A percentile compares a stretch with the other conserved stretches of the same genome.
Conservation (phyloP, 2,329 filamentous ascomycete species). For the Dactylellina leptospora region DNA sequence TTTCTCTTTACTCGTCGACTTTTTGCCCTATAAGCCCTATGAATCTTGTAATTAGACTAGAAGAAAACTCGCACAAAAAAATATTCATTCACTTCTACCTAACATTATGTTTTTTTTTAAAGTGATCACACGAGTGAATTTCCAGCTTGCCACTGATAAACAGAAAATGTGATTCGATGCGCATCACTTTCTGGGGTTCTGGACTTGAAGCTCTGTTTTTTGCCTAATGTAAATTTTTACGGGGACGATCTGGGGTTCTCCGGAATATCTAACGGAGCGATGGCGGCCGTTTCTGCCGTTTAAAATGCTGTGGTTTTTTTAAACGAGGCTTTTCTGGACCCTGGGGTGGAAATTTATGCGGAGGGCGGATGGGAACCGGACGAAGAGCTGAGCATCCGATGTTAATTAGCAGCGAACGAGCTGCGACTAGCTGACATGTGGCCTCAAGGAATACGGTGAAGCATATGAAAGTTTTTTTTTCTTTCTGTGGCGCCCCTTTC, state of each 20-base stretch:
- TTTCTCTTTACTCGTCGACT: background rate
- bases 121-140: conserved; percentile 22
- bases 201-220: conserved; percentile 17
- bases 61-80: conserved; percentile 48
- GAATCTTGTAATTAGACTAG: conserved; percentile 53
- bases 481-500: background rate
- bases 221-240: conserved; percentile 39
- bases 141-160: background rate
- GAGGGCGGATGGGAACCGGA: conserved; percentile 25
- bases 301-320: conserved; percentile 3
- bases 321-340: conserved; percentile 23
- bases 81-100: conserved; percentile 18
- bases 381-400: conserved; percentile 12
- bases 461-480: background rate
- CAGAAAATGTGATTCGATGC: conserved; percentile 18
- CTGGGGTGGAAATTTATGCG: conserved; percentile 17
- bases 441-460: conserved; percentile 3
- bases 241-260: conserved; percentile 21
- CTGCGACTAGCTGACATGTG: conserved; percentile 39
- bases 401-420: no score
- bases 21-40: conserved; percentile 21
- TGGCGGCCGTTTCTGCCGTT: conserved; percentile 34
- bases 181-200: conserved; percentile 1
- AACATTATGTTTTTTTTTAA: background rate
- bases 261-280: conserved; percentile 46